These are phyloP conservation scores for Carnegiea gigantea DNA, from an alignment of 179 eudicot species.

Conservation along the genomic window DNA sequence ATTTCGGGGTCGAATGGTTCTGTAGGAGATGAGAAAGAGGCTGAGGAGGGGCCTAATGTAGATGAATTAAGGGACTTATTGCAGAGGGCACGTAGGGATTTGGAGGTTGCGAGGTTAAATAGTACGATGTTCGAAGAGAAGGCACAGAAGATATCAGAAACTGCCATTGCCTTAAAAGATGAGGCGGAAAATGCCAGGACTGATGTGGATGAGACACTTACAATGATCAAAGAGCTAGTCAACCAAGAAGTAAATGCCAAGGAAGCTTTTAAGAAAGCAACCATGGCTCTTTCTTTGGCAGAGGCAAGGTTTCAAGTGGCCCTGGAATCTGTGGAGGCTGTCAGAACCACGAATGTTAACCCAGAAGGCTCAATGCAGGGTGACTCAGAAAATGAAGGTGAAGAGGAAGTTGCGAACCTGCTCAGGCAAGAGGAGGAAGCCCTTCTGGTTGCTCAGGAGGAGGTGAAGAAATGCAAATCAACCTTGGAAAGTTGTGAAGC, in stretches of 20 bases:
- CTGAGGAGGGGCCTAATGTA: conserved; percentile 41
- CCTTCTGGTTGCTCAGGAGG: conserved; percentile 57
- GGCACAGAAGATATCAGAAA: conserved; percentile 88
- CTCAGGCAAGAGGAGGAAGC: conserved; percentile 55
- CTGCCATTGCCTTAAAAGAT: conserved; percentile 78
- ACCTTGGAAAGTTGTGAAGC: conserved; percentile 64
- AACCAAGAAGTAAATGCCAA: conserved; percentile 62
- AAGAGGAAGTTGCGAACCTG: conserved; percentile 37
- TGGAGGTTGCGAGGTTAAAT: conserved; percentile 74
- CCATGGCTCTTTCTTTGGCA: conserved; percentile 79
- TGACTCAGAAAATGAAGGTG: conserved; percentile 42
- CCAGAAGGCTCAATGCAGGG: conserved; percentile 29
- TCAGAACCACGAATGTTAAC: conserved; percentile 37
- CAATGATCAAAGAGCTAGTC: conserved; percentile 51
- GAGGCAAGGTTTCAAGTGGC: conserved; percentile 83
- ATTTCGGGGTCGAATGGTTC: conserved; percentile 35
- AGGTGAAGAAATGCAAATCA: conserved; percentile 48
- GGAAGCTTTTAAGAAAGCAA: conserved; percentile 81
- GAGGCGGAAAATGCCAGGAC: conserved; percentile 68
- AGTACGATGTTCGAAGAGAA: conserved; percentile 86
- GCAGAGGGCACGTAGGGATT: conserved; percentile 66
- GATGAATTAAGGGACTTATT: conserved; percentile 62
- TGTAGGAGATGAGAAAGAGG: conserved; percentile 46
- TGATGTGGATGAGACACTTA: conserved; percentile 47
- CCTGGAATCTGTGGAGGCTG: conserved; percentile 55